These are phyloP conservation scores for Cardamine chenopodiifolia DNA, from an alignment of 345 rosid species.

Conservation along the genomic window DNA sequence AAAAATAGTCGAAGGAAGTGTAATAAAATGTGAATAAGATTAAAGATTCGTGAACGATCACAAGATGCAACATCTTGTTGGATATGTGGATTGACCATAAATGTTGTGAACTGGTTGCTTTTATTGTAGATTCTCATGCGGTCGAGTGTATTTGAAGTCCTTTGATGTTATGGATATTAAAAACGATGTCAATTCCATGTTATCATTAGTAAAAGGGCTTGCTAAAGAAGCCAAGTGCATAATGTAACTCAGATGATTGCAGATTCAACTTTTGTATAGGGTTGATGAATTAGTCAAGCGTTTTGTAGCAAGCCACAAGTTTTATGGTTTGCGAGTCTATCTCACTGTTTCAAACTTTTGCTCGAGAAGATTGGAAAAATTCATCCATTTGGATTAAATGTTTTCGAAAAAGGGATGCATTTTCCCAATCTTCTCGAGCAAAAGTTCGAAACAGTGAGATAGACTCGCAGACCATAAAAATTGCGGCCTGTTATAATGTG, in stretches of 20 bases:
- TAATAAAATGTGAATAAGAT: conserved; percentile 44
- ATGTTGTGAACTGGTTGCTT: conserved; percentile 53
- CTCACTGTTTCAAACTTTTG: conserved; percentile 64
- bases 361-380: conserved; percentile 47
- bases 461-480: conserved; percentile 62
- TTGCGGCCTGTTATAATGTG: conserved; percentile 22
- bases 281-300: conserved; percentile 49
- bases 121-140: conserved; percentile 55
- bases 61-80: conserved; percentile 67
- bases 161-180: conserved; percentile 45
- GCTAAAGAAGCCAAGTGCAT: conserved; percentile 46
- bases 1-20: conserved; percentile 46
- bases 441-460: conserved; percentile 58
- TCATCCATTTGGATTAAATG: conserved; percentile 23
- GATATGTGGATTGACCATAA: conserved; percentile 61
- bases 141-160: conserved; percentile 55
- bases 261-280: conserved; percentile 58
- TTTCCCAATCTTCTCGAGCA: conserved; percentile 49
- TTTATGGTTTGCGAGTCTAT: conserved; percentile 64
- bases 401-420: conserved; percentile 31
- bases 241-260: conserved; percentile 59
- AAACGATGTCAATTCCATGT: conserved; percentile 39
- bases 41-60: conserved; percentile 54
- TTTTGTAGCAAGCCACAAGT: conserved; percentile 39
- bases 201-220: conserved; percentile 46